Conservation (phyloP, 768 basidiomycete genomes). For the Boletus reticuloceps region DNA sequence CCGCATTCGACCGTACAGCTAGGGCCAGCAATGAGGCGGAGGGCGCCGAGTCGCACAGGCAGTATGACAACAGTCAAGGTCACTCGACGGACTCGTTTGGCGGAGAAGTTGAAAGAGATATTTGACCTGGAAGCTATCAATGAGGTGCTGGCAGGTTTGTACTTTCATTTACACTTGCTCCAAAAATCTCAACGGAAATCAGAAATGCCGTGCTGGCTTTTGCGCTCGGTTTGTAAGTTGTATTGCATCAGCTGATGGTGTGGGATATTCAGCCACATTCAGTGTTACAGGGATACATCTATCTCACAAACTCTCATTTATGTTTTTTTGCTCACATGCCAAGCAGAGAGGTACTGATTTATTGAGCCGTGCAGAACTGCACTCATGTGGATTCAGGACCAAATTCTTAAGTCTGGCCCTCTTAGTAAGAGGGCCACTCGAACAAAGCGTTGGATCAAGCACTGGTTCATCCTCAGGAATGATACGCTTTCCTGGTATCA, state of each 20-base stretch:
- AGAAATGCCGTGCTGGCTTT: constrained; percentile 94
- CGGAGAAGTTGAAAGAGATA: constrained; percentile 85
- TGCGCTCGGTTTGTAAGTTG: constrained; percentile 82
- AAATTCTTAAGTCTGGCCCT: constrained; percentile 88
- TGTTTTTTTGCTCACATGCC: constrained; percentile 99
- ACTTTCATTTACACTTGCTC: background rate
- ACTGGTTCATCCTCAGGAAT: constrained; percentile 97
- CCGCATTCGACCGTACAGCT: constrained; percentile 14
- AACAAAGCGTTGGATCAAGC: constrained; percentile 90
- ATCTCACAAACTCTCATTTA: constrained; percentile 86
- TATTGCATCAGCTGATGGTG: background rate
- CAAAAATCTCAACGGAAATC: constrained; percentile 11
- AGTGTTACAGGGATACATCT: constrained; percentile 98
- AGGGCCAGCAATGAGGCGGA: constrained; percentile 21
- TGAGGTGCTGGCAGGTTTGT: constrained; percentile 80
- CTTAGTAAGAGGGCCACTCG: constrained; percentile 84
- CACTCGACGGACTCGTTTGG: constrained; percentile 68
- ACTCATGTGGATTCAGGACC: constrained; percentile 55
- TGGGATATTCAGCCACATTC: constrained; percentile 8
- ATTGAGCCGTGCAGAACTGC: background rate
- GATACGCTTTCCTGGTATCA: constrained; percentile 97
- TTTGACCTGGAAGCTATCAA: constrained; percentile 79
- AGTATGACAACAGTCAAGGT: constrained; percentile 74
- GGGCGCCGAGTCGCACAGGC: constrained; percentile 42
- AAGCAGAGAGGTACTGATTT: constrained; percentile 65